phyloP scores from a whole-genome alignment of 306 rosid species.

The Echinosophora koreensis region DNA sequence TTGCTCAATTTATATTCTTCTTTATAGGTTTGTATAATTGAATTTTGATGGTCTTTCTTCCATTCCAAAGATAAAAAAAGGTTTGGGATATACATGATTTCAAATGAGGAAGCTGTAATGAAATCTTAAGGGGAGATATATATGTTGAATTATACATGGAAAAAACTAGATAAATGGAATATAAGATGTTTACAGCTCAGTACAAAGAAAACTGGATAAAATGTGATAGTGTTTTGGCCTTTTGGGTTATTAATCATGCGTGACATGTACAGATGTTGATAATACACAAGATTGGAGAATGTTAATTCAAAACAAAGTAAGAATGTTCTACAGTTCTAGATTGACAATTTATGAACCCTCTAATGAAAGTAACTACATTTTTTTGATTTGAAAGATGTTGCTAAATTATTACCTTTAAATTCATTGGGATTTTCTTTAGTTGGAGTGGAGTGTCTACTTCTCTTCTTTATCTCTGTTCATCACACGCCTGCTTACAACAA shows the following conservation, averaged over 20 bases:
- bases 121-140: background rate
- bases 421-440: background rate
- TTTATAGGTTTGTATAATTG: background rate
- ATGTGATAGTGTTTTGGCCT: background rate
- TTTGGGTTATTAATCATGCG: constrained; percentile 2
- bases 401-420: background rate
- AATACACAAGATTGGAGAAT: background rate
- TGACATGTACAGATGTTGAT: background rate
- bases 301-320: background rate
- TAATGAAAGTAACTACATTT: background rate
- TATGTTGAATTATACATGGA: background rate
- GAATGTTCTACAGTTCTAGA: background rate
- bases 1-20: background rate
- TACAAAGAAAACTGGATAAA: background rate
- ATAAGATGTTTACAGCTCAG: constrained; percentile 15
- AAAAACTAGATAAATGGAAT: constrained; percentile 5
- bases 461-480: background rate
- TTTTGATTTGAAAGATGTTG: background rate
- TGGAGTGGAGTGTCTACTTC: background rate
- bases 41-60: background rate
- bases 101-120: background rate
- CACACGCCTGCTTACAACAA: background rate
- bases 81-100: background rate
- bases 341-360: constrained; percentile 1
- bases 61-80: background rate